Evolutionary conservation across 495 filamentous ascomycete genomes (phyloP), one percentile per base, ranked within the genome.

Genomic region (Cercophora scortea): DNA sequence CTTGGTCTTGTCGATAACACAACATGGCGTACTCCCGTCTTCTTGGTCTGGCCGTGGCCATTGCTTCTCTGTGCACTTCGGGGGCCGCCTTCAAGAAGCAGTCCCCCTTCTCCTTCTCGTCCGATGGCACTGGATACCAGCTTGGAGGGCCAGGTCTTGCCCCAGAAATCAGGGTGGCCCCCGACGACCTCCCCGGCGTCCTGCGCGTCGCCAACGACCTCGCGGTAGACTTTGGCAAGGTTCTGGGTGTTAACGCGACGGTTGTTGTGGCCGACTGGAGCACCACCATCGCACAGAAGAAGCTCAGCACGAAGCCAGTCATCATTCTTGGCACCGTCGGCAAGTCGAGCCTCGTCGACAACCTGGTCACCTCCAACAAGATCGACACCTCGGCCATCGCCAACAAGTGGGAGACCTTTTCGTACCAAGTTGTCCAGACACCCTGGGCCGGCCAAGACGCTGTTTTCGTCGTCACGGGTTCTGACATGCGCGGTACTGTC

Each of bases 371-470:
- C 0, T 64, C 71, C n/a, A 80, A 79, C 60, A 64, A 63, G 19
- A 58, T 85, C 12, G 72, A 83, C 60, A 68, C 71, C 8, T 54
- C 66, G 1, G 47, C 61, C 0, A 75, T 79, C 34, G 61, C 68
- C 13, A 77, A 76, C 0, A 74, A 79, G 55, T 86, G 83, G 82
- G 83, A 87, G 61, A 73, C 78, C 0, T 86, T 77, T 59, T 65
- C 71, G 9, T 78, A 78, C 17, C 60, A 68, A 17, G 61, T 84
- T 7, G 70, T 85, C 4, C 70, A 15, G 58, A 65, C 40, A 72
- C 84, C 32, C 49, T 80, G 40, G 66, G 69, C 18, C 69, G 77
- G 68, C 73, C 52, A 58, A 25, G 49, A 54, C 60, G 61, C 65
- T 33, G 80, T 80, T 1, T 65, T 87, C 34, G 77, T 82, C 11